phyloP scores from a whole-genome alignment of 306 rosid species.

The Argentina anserina region DNA sequence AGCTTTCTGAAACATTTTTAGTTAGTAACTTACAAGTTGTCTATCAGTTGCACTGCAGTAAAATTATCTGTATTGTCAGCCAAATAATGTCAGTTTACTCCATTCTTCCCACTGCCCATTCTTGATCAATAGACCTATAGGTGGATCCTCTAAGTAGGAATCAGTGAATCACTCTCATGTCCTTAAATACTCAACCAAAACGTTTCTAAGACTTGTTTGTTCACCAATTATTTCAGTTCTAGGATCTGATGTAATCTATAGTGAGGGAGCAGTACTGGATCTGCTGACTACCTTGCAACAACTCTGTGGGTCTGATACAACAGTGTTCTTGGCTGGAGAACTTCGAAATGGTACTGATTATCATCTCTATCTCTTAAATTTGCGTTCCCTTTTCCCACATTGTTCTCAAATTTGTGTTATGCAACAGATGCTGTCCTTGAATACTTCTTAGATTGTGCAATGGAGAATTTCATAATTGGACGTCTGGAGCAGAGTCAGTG shows the following conservation, averaged over 20 bases:
- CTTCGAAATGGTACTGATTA: constrained; percentile 59
- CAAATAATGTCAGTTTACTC: background rate
- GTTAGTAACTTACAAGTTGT: background rate
- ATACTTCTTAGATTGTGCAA: constrained; percentile 65
- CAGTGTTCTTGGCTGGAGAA: constrained; percentile 75
- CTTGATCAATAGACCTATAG: background rate
- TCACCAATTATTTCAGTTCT: constrained; percentile 40
- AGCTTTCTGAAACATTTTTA: background rate
- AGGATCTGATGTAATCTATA: constrained; percentile 82
- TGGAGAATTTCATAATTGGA: constrained; percentile 60
- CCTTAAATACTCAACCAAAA: background rate
- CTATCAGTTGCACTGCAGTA: background rate
- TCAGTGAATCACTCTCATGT: background rate
- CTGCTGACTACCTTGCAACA: constrained; percentile 59
- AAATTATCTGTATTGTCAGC: background rate
- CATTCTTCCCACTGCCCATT: background rate
- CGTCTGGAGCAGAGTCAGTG: constrained; percentile 71
- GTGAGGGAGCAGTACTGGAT: constrained; percentile 69
- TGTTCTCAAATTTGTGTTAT: constrained; percentile 19
- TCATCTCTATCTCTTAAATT: background rate
- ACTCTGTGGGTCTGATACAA: constrained; percentile 66
- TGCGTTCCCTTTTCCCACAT: background rate
- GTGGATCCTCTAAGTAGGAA: background rate
- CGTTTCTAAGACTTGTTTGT: background rate
- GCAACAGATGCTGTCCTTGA: constrained; percentile 75